Percentiles rank a stretch among this genome's conserved stretches.
These are phyloP conservation scores for Hyphodiscus hymeniophilus DNA, from an alignment of 495 filamentous ascomycete species.

Conservation along the genomic window DNA sequence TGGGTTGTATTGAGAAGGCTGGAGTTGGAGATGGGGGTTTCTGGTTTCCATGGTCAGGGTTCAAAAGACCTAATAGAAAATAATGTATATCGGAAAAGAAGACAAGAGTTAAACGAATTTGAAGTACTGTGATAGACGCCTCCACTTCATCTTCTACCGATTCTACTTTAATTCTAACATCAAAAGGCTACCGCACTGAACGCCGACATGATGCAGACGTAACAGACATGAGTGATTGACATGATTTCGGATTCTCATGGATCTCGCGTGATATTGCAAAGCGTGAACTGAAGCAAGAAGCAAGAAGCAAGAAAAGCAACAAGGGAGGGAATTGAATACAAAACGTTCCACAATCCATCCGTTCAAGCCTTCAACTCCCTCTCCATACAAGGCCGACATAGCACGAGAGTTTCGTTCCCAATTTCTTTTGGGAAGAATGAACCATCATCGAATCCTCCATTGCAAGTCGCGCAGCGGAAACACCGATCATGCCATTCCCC, in stretches of 20 bases:
- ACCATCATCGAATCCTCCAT: conserved; percentile 44
- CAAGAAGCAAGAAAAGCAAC: conserved; percentile 4
- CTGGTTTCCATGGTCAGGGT: background rate
- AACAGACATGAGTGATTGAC: conserved; percentile 15
- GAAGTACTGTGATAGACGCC: background rate
- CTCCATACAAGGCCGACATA: conserved; percentile 43
- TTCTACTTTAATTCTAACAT: background rate
- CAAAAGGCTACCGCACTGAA: background rate
- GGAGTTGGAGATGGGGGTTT: background rate
- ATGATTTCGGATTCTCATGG: conserved; percentile 11
- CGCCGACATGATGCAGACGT: conserved; percentile 2
- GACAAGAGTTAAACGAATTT: background rate
- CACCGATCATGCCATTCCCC: conserved; percentile 91
- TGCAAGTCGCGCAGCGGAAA: conserved; percentile 64
- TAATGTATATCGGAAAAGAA: background rate
- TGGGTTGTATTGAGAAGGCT: conserved; percentile 6
- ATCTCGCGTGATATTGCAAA: conserved; percentile 6
- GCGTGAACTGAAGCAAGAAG: conserved; percentile 3
- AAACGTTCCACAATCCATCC: background rate
- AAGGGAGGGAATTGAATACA: conserved; percentile 1
- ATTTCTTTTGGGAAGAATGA: conserved; percentile 43
- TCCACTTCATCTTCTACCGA: background rate
- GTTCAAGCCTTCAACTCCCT: conserved; percentile 37
- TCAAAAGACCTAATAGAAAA: background rate
- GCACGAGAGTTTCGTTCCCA: conserved; percentile 32